Evolutionary conservation across 768 basidiomycete species (phyloP).

Genomic region (Arthromyces matolae): DNA sequence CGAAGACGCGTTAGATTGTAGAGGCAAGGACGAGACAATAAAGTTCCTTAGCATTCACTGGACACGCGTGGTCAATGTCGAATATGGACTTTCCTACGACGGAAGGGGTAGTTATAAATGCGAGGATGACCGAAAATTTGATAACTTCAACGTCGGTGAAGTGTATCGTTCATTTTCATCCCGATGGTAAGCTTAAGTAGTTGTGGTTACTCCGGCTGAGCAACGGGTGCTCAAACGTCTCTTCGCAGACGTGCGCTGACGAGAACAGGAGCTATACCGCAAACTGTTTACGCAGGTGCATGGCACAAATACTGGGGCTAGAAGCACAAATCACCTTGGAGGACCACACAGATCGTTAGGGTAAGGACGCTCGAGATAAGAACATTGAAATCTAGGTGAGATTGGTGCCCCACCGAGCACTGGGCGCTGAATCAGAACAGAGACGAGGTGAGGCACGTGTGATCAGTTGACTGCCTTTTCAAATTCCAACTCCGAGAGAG

Average conservation of each 20-base stretch:
- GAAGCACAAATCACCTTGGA: no score
- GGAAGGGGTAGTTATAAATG: slow-evolving; percentile 53
- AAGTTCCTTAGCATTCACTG: slow-evolving; percentile 63
- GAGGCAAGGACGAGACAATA: neutral
- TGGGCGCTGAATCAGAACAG: no score
- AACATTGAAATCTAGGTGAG: no score
- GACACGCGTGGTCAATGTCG: slow-evolving; percentile 61
- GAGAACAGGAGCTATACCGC: slow-evolving; percentile 93
- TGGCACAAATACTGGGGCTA: no score
- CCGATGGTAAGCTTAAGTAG: slow-evolving; percentile 61
- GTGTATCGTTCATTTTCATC: slow-evolving; percentile 51
- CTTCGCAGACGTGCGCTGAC: slow-evolving; percentile 94
- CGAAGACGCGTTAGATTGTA: slow-evolving; percentile 19
- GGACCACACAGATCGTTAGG: no score
- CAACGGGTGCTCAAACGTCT: slow-evolving; percentile 89
- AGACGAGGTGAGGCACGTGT: no score
- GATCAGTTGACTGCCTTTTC: no score
- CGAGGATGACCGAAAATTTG: slow-evolving; percentile 60
- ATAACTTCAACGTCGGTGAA: neutral
- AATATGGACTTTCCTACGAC: slow-evolving; percentile 52
- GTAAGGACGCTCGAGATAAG: no score
- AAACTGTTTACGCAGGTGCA: slow-evolving; percentile 64
- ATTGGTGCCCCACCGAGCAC: no score
- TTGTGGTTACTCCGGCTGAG: slow-evolving; percentile 54
- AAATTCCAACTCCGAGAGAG: no score